Conservation (phyloP, 805 yeast species). For the Pichia californica region DNA sequence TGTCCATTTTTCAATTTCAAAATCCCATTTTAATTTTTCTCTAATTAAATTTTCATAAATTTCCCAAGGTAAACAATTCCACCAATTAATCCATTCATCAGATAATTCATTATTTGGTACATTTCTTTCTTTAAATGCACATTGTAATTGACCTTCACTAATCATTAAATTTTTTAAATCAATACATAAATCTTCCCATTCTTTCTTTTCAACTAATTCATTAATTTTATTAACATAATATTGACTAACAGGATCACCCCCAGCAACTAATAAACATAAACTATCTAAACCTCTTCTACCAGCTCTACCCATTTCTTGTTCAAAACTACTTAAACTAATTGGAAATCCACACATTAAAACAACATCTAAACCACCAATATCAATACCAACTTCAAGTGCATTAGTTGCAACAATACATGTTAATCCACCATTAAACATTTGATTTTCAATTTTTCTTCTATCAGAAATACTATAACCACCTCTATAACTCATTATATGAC, state of each 20-base stretch:
- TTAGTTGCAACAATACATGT: constrained; percentile 90
- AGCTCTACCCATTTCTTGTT: constrained; percentile 96
- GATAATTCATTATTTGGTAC: constrained; percentile 38
- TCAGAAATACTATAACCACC: constrained; percentile 91
- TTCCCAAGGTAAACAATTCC: constrained; percentile 14
- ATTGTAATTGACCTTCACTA: constrained; percentile 79
- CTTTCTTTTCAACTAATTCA: constrained; percentile 40
- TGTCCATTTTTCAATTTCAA: constrained; percentile 43
- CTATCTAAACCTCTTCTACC: constrained; percentile 87
- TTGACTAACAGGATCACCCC: constrained; percentile 80
- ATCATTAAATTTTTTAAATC: constrained; percentile 58
- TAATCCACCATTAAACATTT: constrained; percentile 83
- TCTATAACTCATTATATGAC: constrained; percentile 85
- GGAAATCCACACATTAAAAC: constrained; percentile 94
- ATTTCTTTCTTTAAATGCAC: constrained; percentile 66
- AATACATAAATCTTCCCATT: constrained; percentile 52
- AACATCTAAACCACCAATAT: constrained; percentile 87
- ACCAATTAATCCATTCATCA: constrained; percentile 16
- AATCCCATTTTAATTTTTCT: constrained; percentile 35
- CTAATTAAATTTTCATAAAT: constrained; percentile 18
- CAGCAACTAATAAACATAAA: constrained; percentile 76
- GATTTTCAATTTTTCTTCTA: constrained; percentile 78
- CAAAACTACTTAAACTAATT: constrained; percentile 72
- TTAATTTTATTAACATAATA: constrained; percentile 69
- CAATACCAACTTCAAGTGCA: constrained; percentile 93